Base-by-base conservation (phyloP, 768 basidiomycete genomes). In the Boletus huronensis region DNA sequence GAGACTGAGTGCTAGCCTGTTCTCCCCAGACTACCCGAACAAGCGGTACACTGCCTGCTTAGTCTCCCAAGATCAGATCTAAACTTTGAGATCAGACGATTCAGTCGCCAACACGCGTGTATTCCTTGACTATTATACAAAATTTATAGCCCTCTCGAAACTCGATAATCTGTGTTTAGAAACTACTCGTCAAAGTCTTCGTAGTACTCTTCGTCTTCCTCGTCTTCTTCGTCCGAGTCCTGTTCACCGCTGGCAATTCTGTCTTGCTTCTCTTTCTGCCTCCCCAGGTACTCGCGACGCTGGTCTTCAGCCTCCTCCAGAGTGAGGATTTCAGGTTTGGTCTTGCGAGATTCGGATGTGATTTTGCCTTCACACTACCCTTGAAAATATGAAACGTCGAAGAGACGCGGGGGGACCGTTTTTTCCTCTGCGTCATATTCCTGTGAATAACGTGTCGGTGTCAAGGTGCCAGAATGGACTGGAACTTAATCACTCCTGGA, bases 381-480 rank as follows among this genome's bases (percentile, higher is more conserved):
- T 48, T 49, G 52, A 38, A 71, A 71, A 28, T 62, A 63, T 8
- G 64, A 54, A 9, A 36, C 26, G 9, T 60, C 53, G 17, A 62
- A 67, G 23, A 71, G 35, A 14, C 62, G 60, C 5, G 50, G 38
- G 3, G 65, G 28, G 3, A 65, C 57, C 0, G 8, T 54, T 47
- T 70, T 68, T 0, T 69, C 63, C 8, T 66, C 61, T 11, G 64
- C 51, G 0, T 63, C 63, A 7, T 48, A 5, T 48, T 64, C 70
- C 70, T 69, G 42, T 17, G 13, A n/a, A 21, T 6, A 25, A 3
- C 21, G 2, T 14, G 19, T 61, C 8, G 60, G 51, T 10, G 6
- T 14, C 10, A 3, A 25, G 14, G 8, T 31, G 14, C 6, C 3
- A 3, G 17, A 35, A 50, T 36, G 42, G 28, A 25, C 9, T 40